Conservation (phyloP, 1,284 basidiomycete species). For the Ceratobasidium sp. region DNA sequence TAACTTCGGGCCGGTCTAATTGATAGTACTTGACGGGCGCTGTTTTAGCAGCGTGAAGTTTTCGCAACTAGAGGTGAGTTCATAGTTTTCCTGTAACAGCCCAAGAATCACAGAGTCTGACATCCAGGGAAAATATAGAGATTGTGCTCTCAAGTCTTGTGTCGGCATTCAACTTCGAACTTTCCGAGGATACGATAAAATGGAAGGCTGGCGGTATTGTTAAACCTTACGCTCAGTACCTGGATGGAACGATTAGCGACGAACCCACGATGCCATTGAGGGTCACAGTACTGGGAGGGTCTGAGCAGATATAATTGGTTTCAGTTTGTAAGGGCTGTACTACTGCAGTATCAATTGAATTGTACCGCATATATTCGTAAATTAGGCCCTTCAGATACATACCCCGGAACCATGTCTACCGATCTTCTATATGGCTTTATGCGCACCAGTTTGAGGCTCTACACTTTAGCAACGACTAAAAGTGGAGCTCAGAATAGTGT, state of each 20-base stretch:
- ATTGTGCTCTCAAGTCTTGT: slow-evolving; percentile 9
- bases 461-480: too few species aligned
- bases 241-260: neutral
- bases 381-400: too few species aligned
- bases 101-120: neutral
- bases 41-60: slow-evolving; percentile 18
- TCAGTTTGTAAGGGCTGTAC: too few species aligned
- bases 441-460: too few species aligned
- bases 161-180: slow-evolving; percentile 4
- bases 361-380: too few species aligned
- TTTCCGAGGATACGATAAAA: neutral
- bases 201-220: neutral
- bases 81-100: neutral
- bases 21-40: too few species aligned
- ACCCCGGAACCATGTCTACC: too few species aligned
- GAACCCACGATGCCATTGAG: neutral
- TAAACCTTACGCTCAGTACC: neutral
- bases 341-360: too few species aligned
- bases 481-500: too few species aligned
- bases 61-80: slow-evolving; percentile 16
- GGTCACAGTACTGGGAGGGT: neutral
- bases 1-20: too few species aligned
- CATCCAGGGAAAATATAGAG: neutral
- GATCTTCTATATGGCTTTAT: too few species aligned
- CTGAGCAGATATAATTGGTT: too few species aligned